phyloP scores from a whole-genome alignment of 2,329 filamentous ascomycete genomes.

The Fusarium proliferatum region DNA sequence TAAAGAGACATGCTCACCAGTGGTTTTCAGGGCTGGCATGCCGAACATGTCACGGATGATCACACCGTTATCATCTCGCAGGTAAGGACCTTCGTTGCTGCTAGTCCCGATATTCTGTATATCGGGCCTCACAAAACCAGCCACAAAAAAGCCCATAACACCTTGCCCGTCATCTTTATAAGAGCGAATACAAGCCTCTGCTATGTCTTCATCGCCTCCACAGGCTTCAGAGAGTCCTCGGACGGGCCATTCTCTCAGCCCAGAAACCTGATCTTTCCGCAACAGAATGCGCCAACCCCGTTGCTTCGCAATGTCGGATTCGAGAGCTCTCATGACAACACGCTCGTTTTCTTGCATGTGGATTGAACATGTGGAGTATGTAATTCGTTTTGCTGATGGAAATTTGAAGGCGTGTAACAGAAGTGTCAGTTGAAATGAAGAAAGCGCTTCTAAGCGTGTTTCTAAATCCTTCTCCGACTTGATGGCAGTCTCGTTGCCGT shows the following conservation, averaged over 20 bases:
- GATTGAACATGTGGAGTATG: constrained; percentile 94
- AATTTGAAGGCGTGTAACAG: constrained; percentile 88
- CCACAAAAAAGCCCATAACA: constrained; percentile 96
- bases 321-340: constrained; percentile 79
- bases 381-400: constrained; percentile 77
- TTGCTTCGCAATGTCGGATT: constrained; percentile 71
- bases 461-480: constrained; percentile 67
- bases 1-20: constrained; percentile 47
- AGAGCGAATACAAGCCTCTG: constrained; percentile 83
- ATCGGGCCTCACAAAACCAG: constrained; percentile 73
- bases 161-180: constrained; percentile 84
- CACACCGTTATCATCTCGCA: constrained; percentile 65
- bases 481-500: constrained; percentile 65
- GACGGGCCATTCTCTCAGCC: constrained; percentile 80
- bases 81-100: constrained; percentile 59
- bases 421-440: constrained; percentile 83
- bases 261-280: constrained; percentile 78
- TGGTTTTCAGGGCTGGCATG: constrained; percentile 52
- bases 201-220: constrained; percentile 62
- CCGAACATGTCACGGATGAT: constrained; percentile 57
- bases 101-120: constrained; percentile 29
- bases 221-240: constrained; percentile 66
- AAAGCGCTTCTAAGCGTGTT: constrained; percentile 76
- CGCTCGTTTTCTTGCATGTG: constrained; percentile 89
- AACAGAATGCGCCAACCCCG: constrained; percentile 82